These are phyloP conservation scores for Hypoxylon rubiginosum DNA, from an alignment of 2,329 filamentous ascomycete genomes.

Conservation along the genomic window DNA sequence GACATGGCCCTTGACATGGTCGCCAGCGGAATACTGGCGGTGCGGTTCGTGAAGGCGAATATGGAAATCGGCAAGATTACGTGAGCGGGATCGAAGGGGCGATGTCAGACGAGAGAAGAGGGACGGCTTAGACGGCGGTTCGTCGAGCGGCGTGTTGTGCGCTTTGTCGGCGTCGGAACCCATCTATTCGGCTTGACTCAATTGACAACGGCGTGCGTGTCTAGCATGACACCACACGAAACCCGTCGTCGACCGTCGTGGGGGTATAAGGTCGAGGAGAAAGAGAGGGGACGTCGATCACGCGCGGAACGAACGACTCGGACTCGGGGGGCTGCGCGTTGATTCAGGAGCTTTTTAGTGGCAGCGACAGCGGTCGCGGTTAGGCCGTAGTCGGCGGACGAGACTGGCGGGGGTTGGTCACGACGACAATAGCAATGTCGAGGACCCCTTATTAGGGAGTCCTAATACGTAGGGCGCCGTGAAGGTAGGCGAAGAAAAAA, in stretches of 20 bases:
- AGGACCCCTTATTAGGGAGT: conserved; percentile 32
- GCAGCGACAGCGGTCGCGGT: conserved; percentile 18
- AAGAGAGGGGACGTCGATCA: conserved; percentile 12
- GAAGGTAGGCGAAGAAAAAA: conserved; percentile 11
- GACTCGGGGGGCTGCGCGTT: conserved; percentile 15
- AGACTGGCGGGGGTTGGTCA: neutral
- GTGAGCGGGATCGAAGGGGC: conserved; percentile 66
- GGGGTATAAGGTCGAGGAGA: conserved; percentile 11
- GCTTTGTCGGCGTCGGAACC: conserved; percentile 59
- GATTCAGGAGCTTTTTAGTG: conserved; percentile 17
- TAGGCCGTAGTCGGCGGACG: conserved; percentile 15
- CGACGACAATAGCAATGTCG: conserved; percentile 16
- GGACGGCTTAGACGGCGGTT: conserved; percentile 58
- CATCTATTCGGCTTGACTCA: conserved; percentile 58
- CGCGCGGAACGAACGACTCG: conserved; percentile 15
- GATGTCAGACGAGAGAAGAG: conserved; percentile 68
- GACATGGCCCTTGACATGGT: conserved; percentile 79
- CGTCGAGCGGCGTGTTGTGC: conserved; percentile 56
- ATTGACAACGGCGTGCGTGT: conserved; percentile 47
- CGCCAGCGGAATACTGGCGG: conserved; percentile 80
- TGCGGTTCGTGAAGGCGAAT: conserved; percentile 83
- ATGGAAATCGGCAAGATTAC: conserved; percentile 82
- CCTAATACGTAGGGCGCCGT: conserved; percentile 23
- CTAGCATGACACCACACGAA: conserved; percentile 51
- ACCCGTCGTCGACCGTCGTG: conserved; percentile 35